Base-by-base conservation (phyloP, 129 eudicot species). In the Helianthus annuus region DNA sequence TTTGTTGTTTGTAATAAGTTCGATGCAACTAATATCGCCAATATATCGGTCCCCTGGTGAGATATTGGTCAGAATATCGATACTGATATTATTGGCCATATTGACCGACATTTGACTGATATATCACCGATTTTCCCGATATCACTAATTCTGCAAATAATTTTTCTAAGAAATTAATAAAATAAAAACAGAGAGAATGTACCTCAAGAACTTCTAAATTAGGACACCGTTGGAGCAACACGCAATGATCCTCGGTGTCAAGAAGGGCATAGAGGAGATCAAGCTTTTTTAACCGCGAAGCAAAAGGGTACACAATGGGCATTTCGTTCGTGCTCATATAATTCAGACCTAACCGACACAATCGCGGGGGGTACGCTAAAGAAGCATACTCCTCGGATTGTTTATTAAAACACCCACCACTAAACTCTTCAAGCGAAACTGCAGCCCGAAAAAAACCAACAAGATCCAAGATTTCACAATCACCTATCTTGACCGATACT, bases 151-250 rank as follows among this genome's bases (percentile, higher is more conserved):
- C 0, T 19, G 0, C 22, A 19, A 19, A 19, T 19, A 19, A 19
- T 19, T 19, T 19, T 19, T 19, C 22, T 19, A 19, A 19, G 10
- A 42, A 42, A 42, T 7, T 42, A 42, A 6, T 42, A 42, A 44
- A 42, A 17, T 13, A 66, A 1, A 29, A 54, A 29, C 36, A 42
- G 32, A 13, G 62, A 12, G 52, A 61, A 62, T 69, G 72, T 84
- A 92, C 98, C 98, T 89, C 96, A n/a, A 92, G 96, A 81, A 83
- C 61, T 76, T 92, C 98, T 83, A 92, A 79, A 74, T 85, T 89
- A 46, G 95, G 96, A 74, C 96, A 92, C 71, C 78, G 59, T 48
- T 78, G 83, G 58, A 92, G 79, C 53, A 92, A 81, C 48, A 54
- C 68, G 63, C 96, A 85, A 9, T 86, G 95, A 64, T 82, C 96